A percentile compares a stretch with the other conserved stretches of the same genome.
These are phyloP conservation scores for Closterium sp. DNA, from an alignment of 139 green algal species.

Conservation along the genomic window DNA sequence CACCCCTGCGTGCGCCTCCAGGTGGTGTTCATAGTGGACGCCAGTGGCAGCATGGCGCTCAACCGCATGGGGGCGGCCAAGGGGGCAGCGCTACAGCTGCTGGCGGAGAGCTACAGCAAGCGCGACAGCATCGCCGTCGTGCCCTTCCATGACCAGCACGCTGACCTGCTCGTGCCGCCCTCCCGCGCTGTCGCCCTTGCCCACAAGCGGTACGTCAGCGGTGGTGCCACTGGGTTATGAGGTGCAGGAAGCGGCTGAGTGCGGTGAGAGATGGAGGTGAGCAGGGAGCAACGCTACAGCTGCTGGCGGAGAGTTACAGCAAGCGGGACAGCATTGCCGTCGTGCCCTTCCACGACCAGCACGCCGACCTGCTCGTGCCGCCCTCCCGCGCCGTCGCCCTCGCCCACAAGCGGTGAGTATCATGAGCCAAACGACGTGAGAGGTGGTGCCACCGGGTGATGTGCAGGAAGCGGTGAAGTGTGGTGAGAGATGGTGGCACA, in stretches of 20 bases:
- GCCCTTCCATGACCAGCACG: background rate
- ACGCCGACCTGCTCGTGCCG: no score
- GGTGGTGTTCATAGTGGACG: no score
- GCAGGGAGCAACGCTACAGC: slow-evolving; percentile 66
- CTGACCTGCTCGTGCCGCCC: background rate
- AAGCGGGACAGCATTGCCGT: background rate
- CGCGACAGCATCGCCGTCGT: slow-evolving; percentile 19
- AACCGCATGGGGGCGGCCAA: slow-evolving; percentile 98
- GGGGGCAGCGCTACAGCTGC: slow-evolving; percentile 87
- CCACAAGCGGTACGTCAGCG: background rate
- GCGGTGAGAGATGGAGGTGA: slow-evolving; percentile 18
- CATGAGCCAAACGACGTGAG: no score
- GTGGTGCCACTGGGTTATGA: background rate
- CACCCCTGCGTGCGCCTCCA: no score
- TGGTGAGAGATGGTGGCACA: no score
- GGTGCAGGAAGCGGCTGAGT: no score
- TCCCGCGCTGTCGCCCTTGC: background rate
- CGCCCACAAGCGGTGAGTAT: no score
- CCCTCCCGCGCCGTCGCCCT: no score
- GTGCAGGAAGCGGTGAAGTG: no score
- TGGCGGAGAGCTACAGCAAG: slow-evolving; percentile 84
- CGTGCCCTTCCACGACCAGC: background rate
- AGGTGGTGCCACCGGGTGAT: no score
- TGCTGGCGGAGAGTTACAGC: slow-evolving; percentile 88
- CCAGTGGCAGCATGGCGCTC: slow-evolving; percentile 95